A percentile compares a stretch with the other conserved stretches of the same genome.
These are phyloP conservation scores for Arabidopsis suecica DNA, from an alignment of 345 rosid species.

Conservation along the genomic window DNA sequence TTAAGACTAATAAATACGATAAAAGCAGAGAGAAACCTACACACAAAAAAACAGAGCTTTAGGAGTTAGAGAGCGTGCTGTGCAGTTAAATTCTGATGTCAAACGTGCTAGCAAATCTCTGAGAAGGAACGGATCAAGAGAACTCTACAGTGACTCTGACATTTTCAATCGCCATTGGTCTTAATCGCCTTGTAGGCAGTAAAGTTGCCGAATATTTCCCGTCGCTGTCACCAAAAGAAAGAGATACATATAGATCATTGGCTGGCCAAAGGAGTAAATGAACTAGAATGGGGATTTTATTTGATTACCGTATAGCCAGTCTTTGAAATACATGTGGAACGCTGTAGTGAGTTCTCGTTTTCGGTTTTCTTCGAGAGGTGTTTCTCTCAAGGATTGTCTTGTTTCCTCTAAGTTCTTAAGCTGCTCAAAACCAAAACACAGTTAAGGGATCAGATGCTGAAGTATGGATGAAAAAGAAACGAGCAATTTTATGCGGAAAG, in stretches of 20 bases:
- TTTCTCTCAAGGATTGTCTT: slow-evolving; percentile 70
- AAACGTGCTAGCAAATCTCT: slow-evolving; percentile 38
- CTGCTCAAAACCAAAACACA: slow-evolving; percentile 49
- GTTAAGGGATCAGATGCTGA: slow-evolving; percentile 21
- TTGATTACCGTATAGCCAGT: slow-evolving; percentile 91
- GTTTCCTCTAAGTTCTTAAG: slow-evolving; percentile 77
- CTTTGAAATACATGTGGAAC: slow-evolving; percentile 86
- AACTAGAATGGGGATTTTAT: slow-evolving; percentile 12
- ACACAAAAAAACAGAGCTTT: slow-evolving; percentile 13
- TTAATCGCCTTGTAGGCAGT: slow-evolving; percentile 94
- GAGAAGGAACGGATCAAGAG: slow-evolving; percentile 33
- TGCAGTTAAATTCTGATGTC: slow-evolving; percentile 43
- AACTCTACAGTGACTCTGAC: slow-evolving; percentile 36
- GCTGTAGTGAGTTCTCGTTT: slow-evolving; percentile 85
- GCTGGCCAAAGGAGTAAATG: neutral
- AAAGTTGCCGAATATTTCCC: slow-evolving; percentile 96
- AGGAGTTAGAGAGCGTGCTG: slow-evolving; percentile 41
- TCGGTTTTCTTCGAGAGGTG: slow-evolving; percentile 79
- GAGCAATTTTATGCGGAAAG: neutral
- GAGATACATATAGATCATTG: neutral
- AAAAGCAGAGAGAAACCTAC: slow-evolving; percentile 36
- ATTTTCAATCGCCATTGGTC: slow-evolving; percentile 16
- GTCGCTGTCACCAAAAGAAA: slow-evolving; percentile 61
- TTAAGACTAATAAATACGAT: slow-evolving; percentile 27
- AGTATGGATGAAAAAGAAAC: slow-evolving; percentile 22